Evolutionary conservation across 2,329 filamentous ascomycete genomes (phyloP).

Genomic region (Aspergillus nomiae): DNA sequence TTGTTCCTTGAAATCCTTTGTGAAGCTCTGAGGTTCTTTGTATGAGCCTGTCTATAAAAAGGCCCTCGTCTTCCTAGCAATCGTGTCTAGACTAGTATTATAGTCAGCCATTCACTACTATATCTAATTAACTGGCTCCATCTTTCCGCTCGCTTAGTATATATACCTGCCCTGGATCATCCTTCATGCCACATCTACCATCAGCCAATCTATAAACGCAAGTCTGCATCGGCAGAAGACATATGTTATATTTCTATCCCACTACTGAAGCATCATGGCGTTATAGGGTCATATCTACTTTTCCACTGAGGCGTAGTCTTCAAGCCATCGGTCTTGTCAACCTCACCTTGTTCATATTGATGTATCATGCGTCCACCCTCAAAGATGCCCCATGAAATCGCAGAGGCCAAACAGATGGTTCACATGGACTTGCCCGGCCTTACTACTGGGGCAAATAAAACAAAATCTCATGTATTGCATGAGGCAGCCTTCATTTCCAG

Average conservation of each 20-base stretch:
- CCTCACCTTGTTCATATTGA: accelerated
- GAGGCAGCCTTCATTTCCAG: accelerated
- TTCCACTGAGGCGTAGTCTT: too few species aligned
- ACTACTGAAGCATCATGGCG: too few species aligned
- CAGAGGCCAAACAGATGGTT: too few species aligned
- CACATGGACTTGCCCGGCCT: too few species aligned
- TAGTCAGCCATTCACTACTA: not conserved
- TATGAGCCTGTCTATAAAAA: not conserved
- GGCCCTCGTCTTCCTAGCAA: too few species aligned
- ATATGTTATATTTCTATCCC: not conserved
- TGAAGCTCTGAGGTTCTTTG: not conserved
- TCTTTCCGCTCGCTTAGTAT: not conserved
- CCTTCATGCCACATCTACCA: not conserved
- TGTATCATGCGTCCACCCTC: accelerated
- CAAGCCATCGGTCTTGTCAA: too few species aligned
- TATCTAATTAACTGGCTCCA: too few species aligned
- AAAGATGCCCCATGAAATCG: too few species aligned
- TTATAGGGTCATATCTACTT: too few species aligned
- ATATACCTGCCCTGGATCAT: not conserved
- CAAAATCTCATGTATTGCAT: too few species aligned
- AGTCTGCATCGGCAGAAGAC: not conserved
- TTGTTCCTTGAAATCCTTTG: not conserved
- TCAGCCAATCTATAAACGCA: not conserved
- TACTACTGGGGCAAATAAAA: too few species aligned
- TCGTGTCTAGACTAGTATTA: not conserved